These are phyloP conservation scores for Apostasia shenzhenica DNA, from an alignment of 106 monocot species.

Conservation along the genomic window DNA sequence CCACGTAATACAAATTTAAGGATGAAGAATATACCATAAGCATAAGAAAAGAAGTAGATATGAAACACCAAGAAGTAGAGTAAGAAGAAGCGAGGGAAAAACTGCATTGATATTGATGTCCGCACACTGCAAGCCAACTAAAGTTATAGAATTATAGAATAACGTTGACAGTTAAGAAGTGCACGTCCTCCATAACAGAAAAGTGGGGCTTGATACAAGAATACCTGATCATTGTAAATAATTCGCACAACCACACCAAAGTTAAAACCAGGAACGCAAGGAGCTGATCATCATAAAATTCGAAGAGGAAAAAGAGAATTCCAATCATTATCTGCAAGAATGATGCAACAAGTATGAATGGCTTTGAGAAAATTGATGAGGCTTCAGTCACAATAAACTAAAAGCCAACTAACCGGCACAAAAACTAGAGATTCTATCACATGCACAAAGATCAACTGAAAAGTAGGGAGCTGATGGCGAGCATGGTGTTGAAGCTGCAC, in stretches of 20 bases:
- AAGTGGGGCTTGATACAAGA: too few species aligned
- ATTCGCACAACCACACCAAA: constrained; percentile 97
- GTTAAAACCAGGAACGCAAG: constrained; percentile 95
- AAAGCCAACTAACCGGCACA: constrained; percentile 69
- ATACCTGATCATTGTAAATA: constrained; percentile 99
- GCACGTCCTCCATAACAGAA: too few species aligned
- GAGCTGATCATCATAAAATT: constrained; percentile 98
- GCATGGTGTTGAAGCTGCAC: constrained; percentile 99
- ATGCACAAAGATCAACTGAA: constrained; percentile 97
- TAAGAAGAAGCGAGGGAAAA: constrained; percentile 99
- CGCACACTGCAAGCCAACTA: constrained; percentile 75
- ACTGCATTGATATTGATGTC: constrained; percentile 97
- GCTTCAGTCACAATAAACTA: background rate
- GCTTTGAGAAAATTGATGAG: background rate
- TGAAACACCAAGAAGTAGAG: constrained; percentile 93
- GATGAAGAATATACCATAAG: constrained; percentile 55
- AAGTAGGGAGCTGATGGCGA: constrained; percentile 93
- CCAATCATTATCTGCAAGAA: constrained; percentile 94
- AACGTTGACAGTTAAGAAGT: background rate
- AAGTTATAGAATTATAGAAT: background rate
- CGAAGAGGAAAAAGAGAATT: constrained; percentile 93
- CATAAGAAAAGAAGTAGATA: constrained; percentile 96
- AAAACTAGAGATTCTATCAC: constrained; percentile 98
- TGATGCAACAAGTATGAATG: background rate
- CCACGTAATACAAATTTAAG: background rate